A percentile compares a stretch with the other conserved stretches of the same genome.
Conservation (phyloP, 1,139 yeast genomes). For the Pneumocystis canis region DNA sequence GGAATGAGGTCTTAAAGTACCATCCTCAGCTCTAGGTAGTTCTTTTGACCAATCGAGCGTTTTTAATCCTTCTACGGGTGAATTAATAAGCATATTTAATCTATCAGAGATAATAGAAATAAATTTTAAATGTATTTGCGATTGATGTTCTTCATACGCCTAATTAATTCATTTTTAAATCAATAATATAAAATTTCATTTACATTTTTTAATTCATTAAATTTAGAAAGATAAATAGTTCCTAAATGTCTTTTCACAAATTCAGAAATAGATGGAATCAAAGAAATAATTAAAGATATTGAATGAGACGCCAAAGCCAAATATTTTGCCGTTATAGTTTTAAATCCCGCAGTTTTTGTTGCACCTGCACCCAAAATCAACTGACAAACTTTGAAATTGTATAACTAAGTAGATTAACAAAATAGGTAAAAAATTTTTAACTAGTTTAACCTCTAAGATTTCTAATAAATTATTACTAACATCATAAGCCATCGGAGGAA, state of each 20-base stretch:
- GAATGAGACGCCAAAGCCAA: constrained; percentile 55
- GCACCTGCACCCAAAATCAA: constrained; percentile 69
- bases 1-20: constrained; percentile 26
- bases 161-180: constrained; percentile 27
- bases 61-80: constrained; percentile 32
- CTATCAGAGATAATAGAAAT: constrained; percentile 60
- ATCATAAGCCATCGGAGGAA: constrained; percentile 36
- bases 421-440: constrained; percentile 18
- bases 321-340: constrained; percentile 63
- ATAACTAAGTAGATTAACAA: constrained; percentile 32
- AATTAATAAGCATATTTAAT: constrained; percentile 35
- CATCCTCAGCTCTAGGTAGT: constrained; percentile 22
- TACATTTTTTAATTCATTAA: constrained; percentile 6
- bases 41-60: constrained; percentile 16
- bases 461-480: constrained; percentile 29
- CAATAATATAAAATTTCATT: constrained; percentile 23
- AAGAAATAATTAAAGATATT: constrained; percentile 30
- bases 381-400: constrained; percentile 44
- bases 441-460: not conserved
- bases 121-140: constrained; percentile 50
- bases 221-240: constrained; percentile 10
- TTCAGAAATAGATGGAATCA: constrained; percentile 27
- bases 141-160: constrained; percentile 44
- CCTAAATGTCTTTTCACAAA: constrained; percentile 21
- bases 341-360: constrained; percentile 56